Percentiles rank a stretch among this genome's conserved stretches.
phyloP scores from a whole-genome alignment of 2,329 filamentous ascomycete genomes.

The Leptographium radiaticola region DNA sequence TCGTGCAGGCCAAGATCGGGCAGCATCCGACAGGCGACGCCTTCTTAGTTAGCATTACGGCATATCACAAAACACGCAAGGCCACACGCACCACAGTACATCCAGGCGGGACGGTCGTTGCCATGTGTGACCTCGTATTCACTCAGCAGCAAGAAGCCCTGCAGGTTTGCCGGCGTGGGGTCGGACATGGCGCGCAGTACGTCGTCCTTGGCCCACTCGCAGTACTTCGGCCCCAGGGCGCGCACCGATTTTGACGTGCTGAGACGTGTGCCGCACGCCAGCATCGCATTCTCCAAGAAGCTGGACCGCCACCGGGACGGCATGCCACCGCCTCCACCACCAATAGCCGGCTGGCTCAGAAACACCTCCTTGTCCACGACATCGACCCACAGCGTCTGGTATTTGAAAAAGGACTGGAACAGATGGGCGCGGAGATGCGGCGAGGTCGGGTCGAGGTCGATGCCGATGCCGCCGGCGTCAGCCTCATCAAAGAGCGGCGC shows the following conservation, averaged over 20 bases:
- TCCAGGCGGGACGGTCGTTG: conserved; percentile 5
- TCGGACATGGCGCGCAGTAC: conserved; percentile 2
- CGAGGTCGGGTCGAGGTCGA: conserved; percentile 3
- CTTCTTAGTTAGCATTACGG: background rate
- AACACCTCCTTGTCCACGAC: conserved; percentile 3
- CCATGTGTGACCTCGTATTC: conserved; percentile 6
- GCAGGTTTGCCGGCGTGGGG: conserved; percentile 3
- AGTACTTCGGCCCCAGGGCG: conserved; percentile 1
- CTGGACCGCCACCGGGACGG: conserved; percentile 2
- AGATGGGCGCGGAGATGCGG: conserved; percentile 4
- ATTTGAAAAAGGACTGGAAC: conserved; percentile 5
- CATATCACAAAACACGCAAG: background rate
- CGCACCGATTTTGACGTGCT: conserved; percentile 4
- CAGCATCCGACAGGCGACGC: conserved; percentile 5
- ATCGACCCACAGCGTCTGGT: conserved; percentile 4
- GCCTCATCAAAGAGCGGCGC: background rate
- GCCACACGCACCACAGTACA: conserved; percentile 1
- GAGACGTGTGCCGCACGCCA: conserved; percentile 4
- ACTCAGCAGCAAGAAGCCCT: conserved; percentile 4
- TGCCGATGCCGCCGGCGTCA: background rate
- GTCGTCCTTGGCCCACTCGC: conserved; percentile 2
- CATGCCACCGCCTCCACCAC: background rate
- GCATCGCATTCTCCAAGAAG: conserved; percentile 4
- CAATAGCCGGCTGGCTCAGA: background rate
- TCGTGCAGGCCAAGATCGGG: conserved; percentile 5